These are phyloP conservation scores for Andrographis paniculata DNA, from an alignment of 305 asterid species.

Conservation along the genomic window DNA sequence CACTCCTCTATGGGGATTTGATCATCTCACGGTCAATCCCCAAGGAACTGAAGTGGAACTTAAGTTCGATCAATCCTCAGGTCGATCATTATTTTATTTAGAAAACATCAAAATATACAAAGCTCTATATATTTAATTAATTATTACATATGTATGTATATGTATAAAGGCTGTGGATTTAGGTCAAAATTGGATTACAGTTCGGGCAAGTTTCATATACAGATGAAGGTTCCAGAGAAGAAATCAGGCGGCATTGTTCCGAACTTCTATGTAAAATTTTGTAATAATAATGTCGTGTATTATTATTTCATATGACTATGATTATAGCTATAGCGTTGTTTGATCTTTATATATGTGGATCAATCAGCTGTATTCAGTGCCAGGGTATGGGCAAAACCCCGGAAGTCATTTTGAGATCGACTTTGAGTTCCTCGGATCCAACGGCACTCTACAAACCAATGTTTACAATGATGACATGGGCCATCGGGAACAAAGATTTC, in stretches of 20 bases:
- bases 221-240: conserved; percentile 23
- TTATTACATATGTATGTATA: background rate
- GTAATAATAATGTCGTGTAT: too few relatives aligned
- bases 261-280: conserved; percentile 24
- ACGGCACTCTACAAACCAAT: background rate
- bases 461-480: background rate
- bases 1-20: background rate
- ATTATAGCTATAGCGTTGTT: background rate
- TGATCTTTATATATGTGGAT: background rate
- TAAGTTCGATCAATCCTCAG: background rate
- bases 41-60: background rate
- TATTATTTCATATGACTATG: background rate
- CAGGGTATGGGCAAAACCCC: background rate
- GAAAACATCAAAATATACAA: background rate
- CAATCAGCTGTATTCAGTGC: background rate
- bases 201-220: conserved; percentile 24
- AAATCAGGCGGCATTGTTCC: conserved; percentile 24
- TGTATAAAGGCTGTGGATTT: conserved; percentile 27
- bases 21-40: background rate
- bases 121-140: background rate
- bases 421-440: background rate
- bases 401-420: background rate
- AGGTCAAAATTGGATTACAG: conserved; percentile 18
- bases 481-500: background rate
- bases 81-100: too few relatives aligned